These are phyloP conservation scores for Speleostelium caveatum DNA, from an alignment of 78 protist genomes.

Conservation along the genomic window DNA sequence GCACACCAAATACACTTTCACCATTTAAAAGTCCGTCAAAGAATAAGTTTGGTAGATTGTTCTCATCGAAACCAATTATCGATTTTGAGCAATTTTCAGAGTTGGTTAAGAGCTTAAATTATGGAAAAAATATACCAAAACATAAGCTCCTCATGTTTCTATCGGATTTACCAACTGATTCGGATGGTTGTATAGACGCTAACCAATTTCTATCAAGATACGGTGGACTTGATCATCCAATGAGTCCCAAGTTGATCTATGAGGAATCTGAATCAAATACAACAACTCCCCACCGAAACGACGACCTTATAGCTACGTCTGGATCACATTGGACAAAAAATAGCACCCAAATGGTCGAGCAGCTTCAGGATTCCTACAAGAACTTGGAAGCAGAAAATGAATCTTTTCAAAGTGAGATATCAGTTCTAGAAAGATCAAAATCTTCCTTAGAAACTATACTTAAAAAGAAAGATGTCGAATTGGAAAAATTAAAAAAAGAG, in stretches of 20 bases:
- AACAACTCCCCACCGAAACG: neutral
- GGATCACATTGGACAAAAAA: slow-evolving; percentile 9
- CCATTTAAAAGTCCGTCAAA: slow-evolving; percentile 35
- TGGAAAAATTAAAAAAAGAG: slow-evolving; percentile 34
- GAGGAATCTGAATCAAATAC: neutral
- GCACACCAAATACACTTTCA: neutral
- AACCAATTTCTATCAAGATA: slow-evolving; percentile 21
- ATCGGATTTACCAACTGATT: slow-evolving; percentile 38
- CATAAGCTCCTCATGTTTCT: slow-evolving; percentile 51
- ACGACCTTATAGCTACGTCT: neutral
- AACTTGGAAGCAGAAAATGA: slow-evolving; percentile 37
- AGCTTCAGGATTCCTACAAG: slow-evolving; percentile 47
- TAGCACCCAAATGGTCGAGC: slow-evolving; percentile 32
- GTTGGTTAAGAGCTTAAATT: slow-evolving; percentile 24
- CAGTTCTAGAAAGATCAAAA: slow-evolving; percentile 27
- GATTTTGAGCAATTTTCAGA: slow-evolving; percentile 51
- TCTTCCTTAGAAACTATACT: slow-evolving; percentile 19
- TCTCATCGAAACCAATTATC: slow-evolving; percentile 32
- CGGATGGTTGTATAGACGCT: slow-evolving; percentile 51
- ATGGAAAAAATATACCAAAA: slow-evolving; percentile 64
- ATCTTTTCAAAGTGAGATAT: slow-evolving; percentile 34
- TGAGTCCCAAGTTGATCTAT: slow-evolving; percentile 57
- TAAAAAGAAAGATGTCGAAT: slow-evolving; percentile 49
- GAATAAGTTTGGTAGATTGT: slow-evolving; percentile 58
- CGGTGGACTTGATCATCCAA: slow-evolving; percentile 71